A percentile compares a stretch with the other conserved stretches of the same genome.
phyloP scores from a whole-genome alignment of 2,329 filamentous ascomycete genomes.

The Botrytis sinoallii region DNA sequence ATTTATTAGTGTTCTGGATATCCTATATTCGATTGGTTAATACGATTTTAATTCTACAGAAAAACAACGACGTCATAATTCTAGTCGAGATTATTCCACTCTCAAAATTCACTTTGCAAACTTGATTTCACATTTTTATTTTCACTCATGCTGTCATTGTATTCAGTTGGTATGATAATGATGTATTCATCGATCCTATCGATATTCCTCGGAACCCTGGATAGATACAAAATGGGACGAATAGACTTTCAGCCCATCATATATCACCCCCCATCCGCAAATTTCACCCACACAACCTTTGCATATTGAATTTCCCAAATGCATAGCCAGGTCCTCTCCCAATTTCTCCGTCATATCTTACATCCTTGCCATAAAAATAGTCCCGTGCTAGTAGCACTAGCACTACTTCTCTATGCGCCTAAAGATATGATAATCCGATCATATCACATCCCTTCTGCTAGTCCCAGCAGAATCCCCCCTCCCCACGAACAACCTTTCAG shows the following conservation, averaged over 20 bases:
- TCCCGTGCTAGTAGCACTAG: neutral
- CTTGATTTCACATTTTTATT: neutral
- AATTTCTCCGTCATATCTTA: neutral
- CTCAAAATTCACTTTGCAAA: neutral
- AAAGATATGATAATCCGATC: neutral
- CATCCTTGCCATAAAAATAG: neutral
- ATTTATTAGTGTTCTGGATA: too few species aligned
- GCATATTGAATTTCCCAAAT: neutral
- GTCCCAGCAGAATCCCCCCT: neutral
- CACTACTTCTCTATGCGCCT: neutral
- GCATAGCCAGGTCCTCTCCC: neutral
- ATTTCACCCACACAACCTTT: neutral
- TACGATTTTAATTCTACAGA: too few species aligned
- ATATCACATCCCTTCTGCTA: neutral
- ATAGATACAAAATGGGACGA: neutral
- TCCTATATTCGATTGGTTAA: too few species aligned
- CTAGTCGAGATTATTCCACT: too few species aligned
- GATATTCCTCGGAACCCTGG: neutral
- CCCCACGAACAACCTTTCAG: rapidly evolving
- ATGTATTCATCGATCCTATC: neutral
- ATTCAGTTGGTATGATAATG: neutral
- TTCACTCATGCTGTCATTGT: neutral
- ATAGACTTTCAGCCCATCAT: neutral
- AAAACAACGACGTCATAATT: too few species aligned
- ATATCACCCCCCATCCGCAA: neutral